These are phyloP conservation scores for Ceratobasidium sp. DNA, from an alignment of 1,284 basidiomycete species.

Conservation along the genomic window DNA sequence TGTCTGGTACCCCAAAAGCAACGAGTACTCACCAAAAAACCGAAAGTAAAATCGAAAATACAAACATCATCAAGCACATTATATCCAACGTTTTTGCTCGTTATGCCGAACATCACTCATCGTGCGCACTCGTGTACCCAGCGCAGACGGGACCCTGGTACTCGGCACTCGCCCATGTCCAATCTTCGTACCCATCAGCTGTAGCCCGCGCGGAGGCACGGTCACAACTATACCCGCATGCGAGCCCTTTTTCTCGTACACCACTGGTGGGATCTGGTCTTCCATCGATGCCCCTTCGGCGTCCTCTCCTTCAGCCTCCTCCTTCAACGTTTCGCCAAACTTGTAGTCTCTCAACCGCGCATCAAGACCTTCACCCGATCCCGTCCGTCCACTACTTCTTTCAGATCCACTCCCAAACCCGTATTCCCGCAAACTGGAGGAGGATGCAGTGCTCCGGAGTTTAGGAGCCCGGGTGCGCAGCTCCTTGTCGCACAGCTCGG, in stretches of 20 bases:
- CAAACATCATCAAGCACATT: neutral
- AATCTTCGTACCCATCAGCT: neutral
- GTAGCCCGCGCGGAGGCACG: constrained; percentile 15
- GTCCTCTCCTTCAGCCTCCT: constrained; percentile 1
- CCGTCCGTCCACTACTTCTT: neutral
- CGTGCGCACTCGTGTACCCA: constrained; percentile 12
- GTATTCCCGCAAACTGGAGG: constrained; percentile 22
- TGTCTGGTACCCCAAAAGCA: neutral
- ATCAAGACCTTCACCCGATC: constrained; percentile 15
- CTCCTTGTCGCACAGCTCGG: constrained; percentile 43
- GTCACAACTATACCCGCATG: constrained; percentile 27
- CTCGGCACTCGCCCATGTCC: neutral
- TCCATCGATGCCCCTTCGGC: neutral
- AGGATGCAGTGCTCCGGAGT: constrained; percentile 14
- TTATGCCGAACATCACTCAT: constrained; percentile 25
- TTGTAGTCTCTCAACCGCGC: constrained; percentile 20
- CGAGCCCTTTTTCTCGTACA: constrained; percentile 37
- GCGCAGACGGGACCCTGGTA: neutral
- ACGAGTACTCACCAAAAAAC: constrained; percentile 14
- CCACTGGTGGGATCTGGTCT: constrained; percentile 5
- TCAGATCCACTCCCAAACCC: constrained; percentile 30
- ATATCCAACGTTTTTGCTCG: constrained; percentile 25
- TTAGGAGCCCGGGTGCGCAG: constrained; percentile 49
- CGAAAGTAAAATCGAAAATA: constrained; percentile 14
- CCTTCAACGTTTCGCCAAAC: constrained; percentile 16